Base-by-base conservation (phyloP, 192 early-diverging fungal genomes). In the Coemansia sp. region DNA sequence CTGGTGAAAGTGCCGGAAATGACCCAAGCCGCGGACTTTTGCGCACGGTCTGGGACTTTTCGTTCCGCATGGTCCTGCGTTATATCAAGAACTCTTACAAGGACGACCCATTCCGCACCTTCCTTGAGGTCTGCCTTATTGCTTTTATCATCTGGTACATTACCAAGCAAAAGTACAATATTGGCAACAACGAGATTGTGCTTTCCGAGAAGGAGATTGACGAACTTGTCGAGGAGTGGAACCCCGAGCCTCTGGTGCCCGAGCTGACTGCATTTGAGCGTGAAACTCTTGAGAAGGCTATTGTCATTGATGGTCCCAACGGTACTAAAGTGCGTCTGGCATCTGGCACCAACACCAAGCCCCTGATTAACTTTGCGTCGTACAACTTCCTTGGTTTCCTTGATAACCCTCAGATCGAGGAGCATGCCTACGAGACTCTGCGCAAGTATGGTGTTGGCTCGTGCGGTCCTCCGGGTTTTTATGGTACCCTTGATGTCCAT, bases 381-480 rank as follows among this genome's bases (percentile, higher is more conserved):
- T 85, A 83, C 80, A 95, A 98, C 82, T 94, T 91, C 61, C 80
- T 96, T 53, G 91, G 92, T 9, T 83, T 92, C 47, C 75, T 90
- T 55, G 85, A 86, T 54, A 82, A 81, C 53, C 86, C 93, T 2
- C 57, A 80, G 4, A 84, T 90, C 44, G 90, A 91, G 71, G 85
- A 93, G 61, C 89, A 87, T 51, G 92, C 93, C 10, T 82, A 95
- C 52, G 80, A 82, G 22, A 90, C 91, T 3, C 85, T 98, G 38
- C 84, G 85, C 68, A 90, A 91, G 64, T 96, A 98, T 68, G 96
- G 96, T 41, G 92, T 98, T 34, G 96, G 96, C 15, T 87, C 93
- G 10, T 98, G 96, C 68, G 94, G 94, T 7, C 94, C 94, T 9
- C 91, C 91, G 1, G 95, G 94, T 15, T 96, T 98, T 66, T 98